Conservation (phyloP, 2,329 filamentous ascomycete species). For the Leptographium wingfieldii region DNA sequence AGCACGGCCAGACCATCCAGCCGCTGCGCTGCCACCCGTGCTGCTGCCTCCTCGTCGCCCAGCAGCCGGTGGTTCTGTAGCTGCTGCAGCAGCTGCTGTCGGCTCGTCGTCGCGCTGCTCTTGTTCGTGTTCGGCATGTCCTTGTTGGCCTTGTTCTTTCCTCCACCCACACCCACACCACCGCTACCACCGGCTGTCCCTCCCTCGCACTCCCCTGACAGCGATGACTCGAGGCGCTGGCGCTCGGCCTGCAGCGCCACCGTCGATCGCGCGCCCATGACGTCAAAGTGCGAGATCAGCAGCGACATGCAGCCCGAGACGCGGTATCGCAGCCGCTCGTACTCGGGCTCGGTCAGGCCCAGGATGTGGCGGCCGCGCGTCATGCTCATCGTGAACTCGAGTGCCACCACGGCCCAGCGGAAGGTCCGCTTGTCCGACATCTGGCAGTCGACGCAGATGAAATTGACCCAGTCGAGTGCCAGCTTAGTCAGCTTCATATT, state of each 20-base stretch:
- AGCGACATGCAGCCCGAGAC: slow-evolving; percentile 96
- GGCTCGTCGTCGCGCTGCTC: too few relatives aligned
- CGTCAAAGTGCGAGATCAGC: slow-evolving; percentile 95
- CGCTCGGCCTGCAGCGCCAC: slow-evolving; percentile 90
- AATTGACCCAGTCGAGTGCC: slow-evolving; percentile 92
- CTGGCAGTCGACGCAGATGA: slow-evolving; percentile 94
- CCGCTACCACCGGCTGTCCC: not conserved
- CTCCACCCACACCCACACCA: not conserved
- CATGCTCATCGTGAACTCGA: slow-evolving; percentile 97
- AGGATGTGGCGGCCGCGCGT: slow-evolving; percentile 87
- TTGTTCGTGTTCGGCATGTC: too few relatives aligned
- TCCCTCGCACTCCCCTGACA: slow-evolving; percentile 10
- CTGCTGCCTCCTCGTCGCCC: slow-evolving; percentile 77
- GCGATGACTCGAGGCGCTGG: slow-evolving; percentile 70
- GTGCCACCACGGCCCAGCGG: slow-evolving; percentile 86
- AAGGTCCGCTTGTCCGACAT: slow-evolving; percentile 93
- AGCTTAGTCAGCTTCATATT: slow-evolving; percentile 89
- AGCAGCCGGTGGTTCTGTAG: slow-evolving; percentile 20
- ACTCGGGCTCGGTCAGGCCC: slow-evolving; percentile 81
- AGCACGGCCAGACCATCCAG: slow-evolving; percentile 60
- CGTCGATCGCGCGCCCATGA: slow-evolving; percentile 91
- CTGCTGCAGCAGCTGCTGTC: not conserved
- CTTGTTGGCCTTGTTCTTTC: not conserved
- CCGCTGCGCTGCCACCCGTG: slow-evolving; percentile 63
- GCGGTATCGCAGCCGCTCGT: slow-evolving; percentile 67